Base-by-base conservation (phyloP, 2,329 filamentous ascomycete species). In the Pseudopyricularia cyperi region DNA sequence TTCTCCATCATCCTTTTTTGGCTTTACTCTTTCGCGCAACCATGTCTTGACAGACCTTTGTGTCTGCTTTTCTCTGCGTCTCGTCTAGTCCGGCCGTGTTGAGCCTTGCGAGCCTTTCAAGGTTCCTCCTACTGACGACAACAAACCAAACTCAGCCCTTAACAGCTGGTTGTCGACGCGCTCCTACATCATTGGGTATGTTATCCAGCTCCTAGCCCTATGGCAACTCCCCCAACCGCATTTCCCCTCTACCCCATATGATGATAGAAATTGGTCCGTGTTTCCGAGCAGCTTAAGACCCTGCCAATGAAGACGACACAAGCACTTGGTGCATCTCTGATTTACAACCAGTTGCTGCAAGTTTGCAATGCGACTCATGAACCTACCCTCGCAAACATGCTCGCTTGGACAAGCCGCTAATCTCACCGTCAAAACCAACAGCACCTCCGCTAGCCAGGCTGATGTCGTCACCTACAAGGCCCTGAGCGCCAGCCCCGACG, bases 391-490 rank as follows among this genome's bases (percentile, higher is more conserved):
- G 12, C 22, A 44, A 15, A 4, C 39, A 26, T 4, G 8, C 3
- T 14, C 11, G 22, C 24, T n/a, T 14, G 19, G 14, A 24, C 17
- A 44, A 24, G 17, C 22, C 9, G 39, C 39, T 44, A 44, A 44
- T 11, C 39, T 7, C 44, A 15, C 7, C 35, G 3, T n/a, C 37
- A 4, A n/a, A 7, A 19, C 19, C 9, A 33, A 50, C 56, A 81
- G 73, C 57, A 69, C 73, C 66, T 71, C 72, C 59, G 85, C 90
- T 64, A 88, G 88, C 63, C 93, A 98, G 79, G 93, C 93, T 73
- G 93, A 98, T 77, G 91, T 94, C 65, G 87, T 85, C 71, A 82
- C 82, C 75, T 97, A 87, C 87, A 95, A 97, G 82, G 87, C 87
- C 65, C 71, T 96, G 69, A 83, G 77, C 66, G 72, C 77, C 62